A percentile compares a stretch with the other conserved stretches of the same genome.
Conservation (phyloP, 2,329 filamentous ascomycete species). For the Phaeophleospora eucalypticola region DNA sequence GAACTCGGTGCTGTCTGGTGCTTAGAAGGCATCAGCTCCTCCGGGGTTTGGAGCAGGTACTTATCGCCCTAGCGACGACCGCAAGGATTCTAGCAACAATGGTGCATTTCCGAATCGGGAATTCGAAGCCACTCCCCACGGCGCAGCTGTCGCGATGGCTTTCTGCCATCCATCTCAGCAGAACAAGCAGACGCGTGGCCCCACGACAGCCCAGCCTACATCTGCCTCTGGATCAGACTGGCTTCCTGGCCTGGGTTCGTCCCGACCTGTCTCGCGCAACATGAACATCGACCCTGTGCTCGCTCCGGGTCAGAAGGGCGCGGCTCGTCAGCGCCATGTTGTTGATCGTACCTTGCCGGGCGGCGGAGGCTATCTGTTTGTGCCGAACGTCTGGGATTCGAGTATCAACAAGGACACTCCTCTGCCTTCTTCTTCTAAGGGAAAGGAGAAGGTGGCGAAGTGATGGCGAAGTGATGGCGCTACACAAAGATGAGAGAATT, state of each 20-base stretch:
- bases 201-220: neutral
- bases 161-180: too few species aligned
- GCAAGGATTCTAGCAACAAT: too few species aligned
- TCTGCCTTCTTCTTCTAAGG: neutral
- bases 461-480: too few species aligned
- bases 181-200: too few species aligned
- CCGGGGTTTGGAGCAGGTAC: neutral
- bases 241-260: neutral
- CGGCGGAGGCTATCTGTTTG: neutral
- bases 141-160: too few species aligned
- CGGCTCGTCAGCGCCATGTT: too few species aligned
- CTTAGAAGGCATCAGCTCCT: conserved; percentile 1
- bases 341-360: too few species aligned
- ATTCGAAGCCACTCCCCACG: too few species aligned
- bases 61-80: too few species aligned
- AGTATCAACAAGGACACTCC: neutral
- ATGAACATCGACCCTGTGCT: neutral
- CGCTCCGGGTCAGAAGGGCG: too few species aligned
- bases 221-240: neutral
- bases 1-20: conserved; percentile 6
- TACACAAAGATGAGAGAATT: too few species aligned
- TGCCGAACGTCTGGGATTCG: neutral
- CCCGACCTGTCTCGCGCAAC: neutral
- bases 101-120: too few species aligned
- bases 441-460: neutral